Evolutionary conservation across 805 yeast species (phyloP), one percentile per base, ranked within the genome.

Genomic region (Candida orba): DNA sequence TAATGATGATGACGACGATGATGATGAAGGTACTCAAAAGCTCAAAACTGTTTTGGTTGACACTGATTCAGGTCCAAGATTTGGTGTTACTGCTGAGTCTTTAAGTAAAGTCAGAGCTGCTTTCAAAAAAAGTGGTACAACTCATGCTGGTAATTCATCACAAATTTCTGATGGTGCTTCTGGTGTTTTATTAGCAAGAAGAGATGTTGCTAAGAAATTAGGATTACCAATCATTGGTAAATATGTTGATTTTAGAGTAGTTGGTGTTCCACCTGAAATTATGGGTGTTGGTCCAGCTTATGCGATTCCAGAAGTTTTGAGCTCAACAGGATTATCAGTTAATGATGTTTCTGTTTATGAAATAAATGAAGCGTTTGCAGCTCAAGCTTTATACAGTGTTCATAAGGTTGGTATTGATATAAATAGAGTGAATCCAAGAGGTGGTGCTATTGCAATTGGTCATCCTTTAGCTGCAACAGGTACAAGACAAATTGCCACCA

Each of bases 231-330:
- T 88, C 48, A 57, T 83, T 46, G 99, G 82, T 49, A 86, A 85
- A 69, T 91, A 78, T 55, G 79, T 89, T 49, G 83, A 81, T 54
- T 81, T 86, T 58, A 76, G 83, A 53, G 71, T 81, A 34, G 91
- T 84, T 44, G 99, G 99, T 56, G 96, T 90, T 37, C 96, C 97
- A 44, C 97, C 97, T 20, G 95, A 88, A 67, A 78, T 90, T 48
- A 91, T 91, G 99, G 99, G 98, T 46, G 80, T 91, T 56, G 99
- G 98, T 36, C 99, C 99, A 46, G 97, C 95, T 24, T 79, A 76
- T 56, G 99, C 98, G 47, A 90, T 91, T 57, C 98, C 99, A 49
- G 76, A 75, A 44, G 81, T 87, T 17, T 75, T 91, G 52, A 70
- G 74, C 62, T 78, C 77, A 58, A 57, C 70, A 7, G 81, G 82